Evolutionary conservation across 129 eudicot species (phyloP).

Genomic region (Tanacetum coccineum): DNA sequence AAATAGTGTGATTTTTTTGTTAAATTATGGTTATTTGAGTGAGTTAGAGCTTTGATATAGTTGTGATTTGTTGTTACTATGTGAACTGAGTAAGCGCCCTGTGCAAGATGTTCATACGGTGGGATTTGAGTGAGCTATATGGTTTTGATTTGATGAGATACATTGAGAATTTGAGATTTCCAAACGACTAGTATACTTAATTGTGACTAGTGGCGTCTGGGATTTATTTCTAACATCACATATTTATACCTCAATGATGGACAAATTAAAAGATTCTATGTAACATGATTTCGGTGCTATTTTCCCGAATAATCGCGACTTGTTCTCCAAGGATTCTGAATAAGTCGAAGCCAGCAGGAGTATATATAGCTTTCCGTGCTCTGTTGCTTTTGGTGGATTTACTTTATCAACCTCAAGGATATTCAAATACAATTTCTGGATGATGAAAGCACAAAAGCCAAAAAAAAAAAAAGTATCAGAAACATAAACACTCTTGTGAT

Average conservation of each 20-base stretch:
- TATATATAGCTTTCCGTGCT: constrained; percentile 91
- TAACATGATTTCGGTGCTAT: too few relatives aligned
- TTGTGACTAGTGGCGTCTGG: neutral
- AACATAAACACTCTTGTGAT: constrained; percentile 1
- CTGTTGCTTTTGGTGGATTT: constrained; percentile 90
- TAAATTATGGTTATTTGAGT: too few relatives aligned
- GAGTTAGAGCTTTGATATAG: too few relatives aligned
- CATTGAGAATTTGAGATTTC: too few relatives aligned
- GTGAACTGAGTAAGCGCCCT: too few relatives aligned
- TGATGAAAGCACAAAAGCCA: constrained; percentile 2
- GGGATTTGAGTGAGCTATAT: too few relatives aligned
- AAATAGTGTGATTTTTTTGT: too few relatives aligned
- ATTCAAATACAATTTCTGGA: constrained; percentile 94
- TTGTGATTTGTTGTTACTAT: too few relatives aligned
- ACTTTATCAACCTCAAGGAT: constrained; percentile 92
- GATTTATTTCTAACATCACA: neutral
- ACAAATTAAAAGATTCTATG: constrained; percentile 92
- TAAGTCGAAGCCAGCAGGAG: constrained; percentile 98
- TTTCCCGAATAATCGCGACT: too few relatives aligned
- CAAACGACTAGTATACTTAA: constrained; percentile 4
- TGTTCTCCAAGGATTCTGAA: too few relatives aligned
- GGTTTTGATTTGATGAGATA: too few relatives aligned
- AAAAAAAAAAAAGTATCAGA: constrained; percentile 6
- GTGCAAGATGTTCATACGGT: too few relatives aligned
- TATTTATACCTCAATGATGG: constrained; percentile 76